Base-by-base conservation (phyloP, 129 eudicot genomes). In the Lactuca sativa region DNA sequence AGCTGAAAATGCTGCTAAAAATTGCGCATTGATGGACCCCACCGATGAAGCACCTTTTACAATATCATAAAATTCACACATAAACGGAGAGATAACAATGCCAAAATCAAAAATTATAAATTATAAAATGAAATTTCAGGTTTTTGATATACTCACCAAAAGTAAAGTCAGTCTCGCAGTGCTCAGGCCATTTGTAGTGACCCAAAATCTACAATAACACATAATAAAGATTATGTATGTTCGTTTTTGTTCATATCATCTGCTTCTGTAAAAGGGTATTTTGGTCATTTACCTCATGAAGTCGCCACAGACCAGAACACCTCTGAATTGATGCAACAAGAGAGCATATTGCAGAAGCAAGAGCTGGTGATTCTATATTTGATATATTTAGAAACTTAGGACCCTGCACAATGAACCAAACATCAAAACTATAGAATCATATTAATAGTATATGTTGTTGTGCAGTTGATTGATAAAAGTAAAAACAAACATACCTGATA, bases 1-100 rank as follows among this genome's bases (percentile, higher is more conserved):
- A 59, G 98, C 90, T 44, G 96, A 84, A 84, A 92, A 92, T 62
- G 96, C 95, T 78, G 98, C 96, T 73, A 92, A 72, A 83, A 92
- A 92, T 59, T 85, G 86, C 30, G 96, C 83, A 77, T 73, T 82
- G 49, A 88, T 84, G 32, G 95, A 62, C 58, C 97, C 97, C 64
- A 88, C 81, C 14, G 98, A 92, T 32, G 98, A 92, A 62, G 98
- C 77, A 65, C 98, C 98, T 92, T 74, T 49, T 40, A 73, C 33
- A 67, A 36, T 32, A 18, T 44, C 21, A 54, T 38, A 25, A 25
- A 31, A n/a, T 7, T 49, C 43, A 17, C 31, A 21, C 2, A 21
- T 21, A 21, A 21, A 21, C 21, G 21, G 21, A 21, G 21, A 1
- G 21, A 11, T 34, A 14, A 7, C 17, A 9, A 1, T 57, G 34